Conservation (phyloP, 305 asterid genomes). For the Striga hermonthica region DNA sequence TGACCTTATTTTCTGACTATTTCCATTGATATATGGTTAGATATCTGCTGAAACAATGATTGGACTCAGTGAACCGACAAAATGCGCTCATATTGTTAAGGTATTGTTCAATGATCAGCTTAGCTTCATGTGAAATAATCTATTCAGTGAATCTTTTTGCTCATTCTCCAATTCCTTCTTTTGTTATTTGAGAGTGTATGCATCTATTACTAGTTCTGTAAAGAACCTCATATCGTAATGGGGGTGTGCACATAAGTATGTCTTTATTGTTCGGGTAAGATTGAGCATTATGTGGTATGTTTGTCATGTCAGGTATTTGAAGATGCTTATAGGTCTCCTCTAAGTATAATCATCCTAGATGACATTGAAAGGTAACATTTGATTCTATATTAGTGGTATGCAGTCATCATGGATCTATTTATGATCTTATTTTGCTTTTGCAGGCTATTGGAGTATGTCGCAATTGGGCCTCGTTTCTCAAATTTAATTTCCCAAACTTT, state of each 20-base stretch:
- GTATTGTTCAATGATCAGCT: slow-evolving; percentile 38
- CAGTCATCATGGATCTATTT: slow-evolving; percentile 28
- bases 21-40: slow-evolving; percentile 40
- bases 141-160: not conserved
- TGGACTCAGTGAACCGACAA: slow-evolving; percentile 92
- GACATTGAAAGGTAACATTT: slow-evolving; percentile 85
- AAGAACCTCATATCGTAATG: slow-evolving; percentile 16
- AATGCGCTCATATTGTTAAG: slow-evolving; percentile 92
- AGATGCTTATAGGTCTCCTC: slow-evolving; percentile 97
- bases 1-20: slow-evolving; percentile 26
- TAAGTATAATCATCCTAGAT: slow-evolving; percentile 86
- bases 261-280: not conserved
- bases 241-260: slow-evolving; percentile 10
- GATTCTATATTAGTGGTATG: slow-evolving; percentile 30
- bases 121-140: slow-evolving; percentile 9
- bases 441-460: slow-evolving; percentile 87
- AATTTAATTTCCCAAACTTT: slow-evolving; percentile 91
- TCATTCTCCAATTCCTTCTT: slow-evolving; percentile 4
- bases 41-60: slow-evolving; percentile 94
- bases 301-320: slow-evolving; percentile 73
- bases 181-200: slow-evolving; percentile 16
- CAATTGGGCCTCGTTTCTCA: slow-evolving; percentile 96
- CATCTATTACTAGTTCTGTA: slow-evolving; percentile 20
- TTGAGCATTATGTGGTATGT: slow-evolving; percentile 28
- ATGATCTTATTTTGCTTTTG: slow-evolving; percentile 29